Conservation (phyloP, 148 eudicot species). For the Rhododendron molle region DNA sequence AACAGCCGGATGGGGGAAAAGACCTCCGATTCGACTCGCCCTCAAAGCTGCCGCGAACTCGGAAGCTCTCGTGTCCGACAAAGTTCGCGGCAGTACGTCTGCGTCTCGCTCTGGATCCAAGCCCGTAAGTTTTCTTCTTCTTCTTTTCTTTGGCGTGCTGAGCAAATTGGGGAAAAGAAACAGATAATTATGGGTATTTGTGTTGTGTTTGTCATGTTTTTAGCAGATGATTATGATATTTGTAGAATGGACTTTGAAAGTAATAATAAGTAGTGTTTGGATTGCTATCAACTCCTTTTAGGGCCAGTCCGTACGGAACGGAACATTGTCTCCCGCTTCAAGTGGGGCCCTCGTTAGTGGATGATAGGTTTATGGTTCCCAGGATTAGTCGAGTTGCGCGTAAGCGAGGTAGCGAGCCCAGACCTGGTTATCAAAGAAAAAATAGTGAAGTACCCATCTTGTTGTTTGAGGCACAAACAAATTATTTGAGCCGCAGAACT, state of each 20-base stretch:
- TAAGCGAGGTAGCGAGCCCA: no score
- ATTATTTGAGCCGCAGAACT: not conserved
- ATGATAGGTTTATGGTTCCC: no score
- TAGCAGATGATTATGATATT: not conserved
- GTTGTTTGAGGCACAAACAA: not conserved
- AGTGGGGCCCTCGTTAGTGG: no score
- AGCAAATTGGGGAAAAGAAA: not conserved
- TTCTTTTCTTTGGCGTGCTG: not conserved
- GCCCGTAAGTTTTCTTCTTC: constrained; percentile 28
- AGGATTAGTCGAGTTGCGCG: no score
- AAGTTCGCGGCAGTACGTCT: not conserved
- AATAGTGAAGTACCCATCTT: no score
- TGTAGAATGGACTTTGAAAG: no score
- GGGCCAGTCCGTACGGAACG: no score
- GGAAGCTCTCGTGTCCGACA: constrained; percentile 16
- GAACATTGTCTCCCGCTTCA: no score
- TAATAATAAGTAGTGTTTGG: no score
- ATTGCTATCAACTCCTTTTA: no score
- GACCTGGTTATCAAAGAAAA: no score
- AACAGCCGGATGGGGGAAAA: constrained; percentile 14
- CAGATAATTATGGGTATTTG: not conserved
- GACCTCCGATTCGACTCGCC: constrained; percentile 16
- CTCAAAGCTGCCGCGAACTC: constrained; percentile 27
- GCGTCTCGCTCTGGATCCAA: constrained; percentile 16
- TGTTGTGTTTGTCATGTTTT: not conserved